These are phyloP conservation scores for Musa balbisiana DNA, from an alignment of 202 grass and related monocot species.

Conservation along the genomic window DNA sequence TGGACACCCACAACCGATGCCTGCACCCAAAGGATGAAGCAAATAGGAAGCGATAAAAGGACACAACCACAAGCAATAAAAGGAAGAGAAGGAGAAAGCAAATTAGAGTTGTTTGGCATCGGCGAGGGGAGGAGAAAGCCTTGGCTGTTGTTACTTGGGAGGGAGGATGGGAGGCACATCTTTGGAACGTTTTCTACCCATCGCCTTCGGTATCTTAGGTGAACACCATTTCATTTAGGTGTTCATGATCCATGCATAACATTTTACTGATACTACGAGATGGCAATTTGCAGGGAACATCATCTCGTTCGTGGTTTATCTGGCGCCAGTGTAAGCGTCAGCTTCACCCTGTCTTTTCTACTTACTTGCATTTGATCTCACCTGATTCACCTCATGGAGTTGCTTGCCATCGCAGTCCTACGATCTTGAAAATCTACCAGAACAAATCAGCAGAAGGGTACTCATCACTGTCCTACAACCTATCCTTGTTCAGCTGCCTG, in stretches of 20 bases:
- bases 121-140: no score
- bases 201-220: background rate
- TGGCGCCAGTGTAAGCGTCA: slow-evolving; percentile 50
- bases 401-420: slow-evolving; percentile 33
- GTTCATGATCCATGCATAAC: background rate
- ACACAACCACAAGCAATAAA: no score
- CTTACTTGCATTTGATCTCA: background rate
- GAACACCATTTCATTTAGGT: background rate
- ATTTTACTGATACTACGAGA: background rate
- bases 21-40: no score
- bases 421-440: slow-evolving; percentile 47
- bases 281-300: slow-evolving; percentile 54
- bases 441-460: slow-evolving; percentile 69
- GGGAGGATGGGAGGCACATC: no score
- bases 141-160: no score
- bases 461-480: slow-evolving; percentile 70
- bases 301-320: slow-evolving; percentile 75
- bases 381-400: background rate
- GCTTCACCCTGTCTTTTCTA: background rate
- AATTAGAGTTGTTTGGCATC: no score
- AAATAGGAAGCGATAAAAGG: no score
- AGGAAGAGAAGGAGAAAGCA: no score
- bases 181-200: background rate
- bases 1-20: no score
- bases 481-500: slow-evolving; percentile 72